phyloP scores from a whole-genome alignment of 345 rosid genomes.

The Rubroshorea leprosula region DNA sequence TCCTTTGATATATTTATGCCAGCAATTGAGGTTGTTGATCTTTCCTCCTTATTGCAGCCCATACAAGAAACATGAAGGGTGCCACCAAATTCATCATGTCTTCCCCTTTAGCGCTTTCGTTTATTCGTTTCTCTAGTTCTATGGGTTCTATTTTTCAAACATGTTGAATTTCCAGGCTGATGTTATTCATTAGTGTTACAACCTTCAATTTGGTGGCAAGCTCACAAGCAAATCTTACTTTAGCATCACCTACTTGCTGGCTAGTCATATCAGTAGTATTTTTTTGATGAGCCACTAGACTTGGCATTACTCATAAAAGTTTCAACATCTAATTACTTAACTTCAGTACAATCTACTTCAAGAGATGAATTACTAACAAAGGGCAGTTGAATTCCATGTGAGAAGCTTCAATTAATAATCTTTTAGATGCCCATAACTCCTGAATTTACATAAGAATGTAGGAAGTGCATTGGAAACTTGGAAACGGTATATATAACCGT shows the following conservation, averaged over 20 bases:
- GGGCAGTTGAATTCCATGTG: too few relatives aligned
- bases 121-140: constrained; percentile 60
- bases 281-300: constrained; percentile 37
- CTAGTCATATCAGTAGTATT: constrained; percentile 38
- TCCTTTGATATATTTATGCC: constrained; percentile 22
- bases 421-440: too few relatives aligned
- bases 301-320: constrained; percentile 29
- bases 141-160: constrained; percentile 44
- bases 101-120: constrained; percentile 90
- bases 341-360: constrained; percentile 42
- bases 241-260: constrained; percentile 44
- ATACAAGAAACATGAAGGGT: constrained; percentile 33
- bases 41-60: constrained; percentile 36
- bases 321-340: constrained; percentile 58
- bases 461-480: too few relatives aligned
- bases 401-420: too few relatives aligned
- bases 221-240: constrained; percentile 51
- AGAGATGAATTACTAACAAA: constrained; percentile 37
- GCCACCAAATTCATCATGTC: constrained; percentile 52
- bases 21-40: constrained; percentile 15
- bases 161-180: constrained; percentile 38
- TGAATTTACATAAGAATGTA: too few relatives aligned
- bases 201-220: constrained; percentile 43
- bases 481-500: too few relatives aligned
- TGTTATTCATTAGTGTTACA: constrained; percentile 82